Conservation (phyloP, 2,329 filamentous ascomycete species). For the Botryotinia narcissicola region DNA sequence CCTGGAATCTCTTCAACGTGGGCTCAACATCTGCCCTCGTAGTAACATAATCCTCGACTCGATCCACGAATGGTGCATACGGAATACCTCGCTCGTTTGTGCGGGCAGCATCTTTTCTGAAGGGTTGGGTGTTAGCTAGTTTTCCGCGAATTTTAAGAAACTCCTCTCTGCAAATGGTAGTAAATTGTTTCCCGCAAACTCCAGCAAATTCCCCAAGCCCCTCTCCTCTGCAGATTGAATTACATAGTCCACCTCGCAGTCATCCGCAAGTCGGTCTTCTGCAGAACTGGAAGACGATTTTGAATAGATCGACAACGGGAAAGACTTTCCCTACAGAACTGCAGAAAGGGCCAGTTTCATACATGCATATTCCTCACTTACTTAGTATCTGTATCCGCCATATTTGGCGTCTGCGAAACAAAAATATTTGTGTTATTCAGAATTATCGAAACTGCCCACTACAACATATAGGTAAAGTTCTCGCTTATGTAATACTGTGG, state of each 20-base stretch:
- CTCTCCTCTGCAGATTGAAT: not conserved
- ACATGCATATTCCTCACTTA: slow-evolving; percentile 22
- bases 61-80: slow-evolving; percentile 80
- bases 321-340: not conserved
- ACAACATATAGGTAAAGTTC: slow-evolving; percentile 6
- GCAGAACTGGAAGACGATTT: not conserved
- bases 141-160: slow-evolving; percentile 10
- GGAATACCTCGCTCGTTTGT: slow-evolving; percentile 84
- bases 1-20: slow-evolving; percentile 80
- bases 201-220: not conserved
- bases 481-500: slow-evolving; percentile 9
- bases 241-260: not conserved
- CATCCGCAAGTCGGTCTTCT: not conserved
- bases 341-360: not conserved
- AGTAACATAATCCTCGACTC: slow-evolving; percentile 82
- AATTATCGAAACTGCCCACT: slow-evolving; percentile 14
- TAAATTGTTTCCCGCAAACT: not conserved
- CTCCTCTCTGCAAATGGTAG: not conserved
- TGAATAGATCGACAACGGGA: not conserved
- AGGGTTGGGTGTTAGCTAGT: slow-evolving; percentile 17
- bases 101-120: slow-evolving; percentile 42
- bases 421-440: not conserved
- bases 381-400: slow-evolving; percentile 36
- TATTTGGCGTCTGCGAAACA: slow-evolving; percentile 20
- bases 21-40: slow-evolving; percentile 75